Conservation (phyloP, 73 alveolate genomes). For the Stentor coeruleus region DNA sequence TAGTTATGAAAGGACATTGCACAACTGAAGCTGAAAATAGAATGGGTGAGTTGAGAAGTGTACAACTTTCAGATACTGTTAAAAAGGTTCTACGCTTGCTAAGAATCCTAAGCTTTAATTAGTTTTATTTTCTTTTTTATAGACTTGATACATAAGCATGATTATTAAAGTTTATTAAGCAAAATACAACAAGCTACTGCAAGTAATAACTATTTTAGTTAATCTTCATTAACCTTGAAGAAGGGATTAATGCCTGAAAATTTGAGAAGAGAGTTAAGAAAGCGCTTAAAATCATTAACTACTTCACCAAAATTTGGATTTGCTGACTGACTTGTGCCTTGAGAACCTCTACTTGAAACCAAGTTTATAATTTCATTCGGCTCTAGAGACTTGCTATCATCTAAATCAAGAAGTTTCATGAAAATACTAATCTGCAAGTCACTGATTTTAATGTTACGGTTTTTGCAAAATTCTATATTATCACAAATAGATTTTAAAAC, state of each 20-base stretch:
- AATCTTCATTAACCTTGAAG: not conserved
- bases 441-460: conserved; percentile 26
- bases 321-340: conserved; percentile 36
- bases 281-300: not conserved
- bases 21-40: conserved; percentile 52
- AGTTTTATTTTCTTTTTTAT: not conserved
- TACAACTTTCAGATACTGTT: conserved; percentile 56
- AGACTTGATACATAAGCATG: too few species aligned
- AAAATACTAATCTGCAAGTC: conserved; percentile 44
- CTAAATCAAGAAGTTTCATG: conserved; percentile 53
- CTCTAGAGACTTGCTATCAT: conserved; percentile 55
- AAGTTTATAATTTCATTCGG: conserved; percentile 64
- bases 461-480: conserved; percentile 32
- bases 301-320: conserved; percentile 27
- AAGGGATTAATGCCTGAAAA: not conserved
- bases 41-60: conserved; percentile 26
- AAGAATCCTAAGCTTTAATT: conserved; percentile 48
- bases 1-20: conserved; percentile 25
- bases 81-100: conserved; percentile 47
- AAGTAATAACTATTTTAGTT: not conserved
- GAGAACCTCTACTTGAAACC: conserved; percentile 45
- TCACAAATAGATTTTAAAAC: conserved; percentile 36
- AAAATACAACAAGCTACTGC: too few species aligned
- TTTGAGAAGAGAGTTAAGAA: not conserved
- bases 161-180: too few species aligned